Base-by-base conservation (phyloP, 805 yeast genomes). In the Millerago galiae region DNA sequence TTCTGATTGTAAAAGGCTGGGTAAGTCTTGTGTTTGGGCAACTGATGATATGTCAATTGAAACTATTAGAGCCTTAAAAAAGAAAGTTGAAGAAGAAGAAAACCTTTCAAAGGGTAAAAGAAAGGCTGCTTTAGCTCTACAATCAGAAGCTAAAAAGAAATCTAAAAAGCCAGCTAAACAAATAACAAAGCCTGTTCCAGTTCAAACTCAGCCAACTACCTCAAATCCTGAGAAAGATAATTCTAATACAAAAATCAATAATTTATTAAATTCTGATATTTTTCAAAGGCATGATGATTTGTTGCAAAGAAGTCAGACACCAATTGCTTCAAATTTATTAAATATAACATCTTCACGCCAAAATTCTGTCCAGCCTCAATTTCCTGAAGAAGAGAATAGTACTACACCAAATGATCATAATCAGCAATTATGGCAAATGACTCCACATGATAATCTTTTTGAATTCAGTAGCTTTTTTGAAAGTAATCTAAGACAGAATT, bases 11-110 rank as follows among this genome's bases (percentile, higher is more conserved):
- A 46, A 56, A 14, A 63, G 95, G 36, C 65, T 84, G n/a, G 67
- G 73, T 13, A 70, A 83, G 40, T 71, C 70, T 40, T 85, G 95
- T 59, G 72, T 74, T 36, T 85, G 89, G 79, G 88, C 91, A 9
- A 66, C 65, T 10, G 78, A 77, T 26, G 55, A 50, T 16, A 56
- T 58, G 56, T 44, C 59, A 62, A 67, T 24, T 54, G 62, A 48
- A 29, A 37, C 47, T 15, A 40, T 62, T 34, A 49, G 54, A 15
- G 55, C 59, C 38, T 37, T 63, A 49, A 51, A 56, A 45, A 47
- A 51, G 32, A 48, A 46, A 35, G 55, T 58, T 15, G 60, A 56
- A 37, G 53, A 45, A 32, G 56, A 47, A 4, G 60, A 53, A 40
- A 49, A 40, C 21, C 39, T 33, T 13, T 16, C 45, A 2, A 44